Evolutionary conservation across 345 rosid species (phyloP), one percentile per base, ranked within the genome.

Genomic region (Trapa incisa): DNA sequence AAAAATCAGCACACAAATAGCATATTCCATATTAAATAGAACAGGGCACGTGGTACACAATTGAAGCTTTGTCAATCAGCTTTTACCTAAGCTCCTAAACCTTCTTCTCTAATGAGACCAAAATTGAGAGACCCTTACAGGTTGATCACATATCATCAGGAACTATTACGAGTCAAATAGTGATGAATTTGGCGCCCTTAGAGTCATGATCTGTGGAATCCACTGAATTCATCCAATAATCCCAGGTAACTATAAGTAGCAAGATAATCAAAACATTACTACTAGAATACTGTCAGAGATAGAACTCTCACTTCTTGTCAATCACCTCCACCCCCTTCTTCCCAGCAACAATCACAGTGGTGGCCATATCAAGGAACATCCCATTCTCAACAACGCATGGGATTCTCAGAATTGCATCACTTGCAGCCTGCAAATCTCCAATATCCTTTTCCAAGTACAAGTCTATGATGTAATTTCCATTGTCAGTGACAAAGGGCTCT

Each of bases 351-450:
- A 93, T 88, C 70, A 93, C 88, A 43, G 96, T 86, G 17, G 96
- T 85, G 37, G 95, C 98, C 98, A 93, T 93, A 66, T 76, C 96
- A 39, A 93, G 80, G 77, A 93, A 93, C 98, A 93, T 87, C 0
- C 97, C 97, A 69, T 93, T 96, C 77, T 93, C 97, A 61, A 93
- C 94, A 17, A 88, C 96, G 2, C 98, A 89, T 11, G 97, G 75
- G 17, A 93, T 72, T 78, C 96, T 77, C 76, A 86, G 64, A 65
- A 93, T 88, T 1, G 83, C 85, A 77, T 90, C 96, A 32, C 95
- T 83, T 0, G 85, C 94, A 14, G 52, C 82, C 65, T 75, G 71
- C 76, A 90, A 83, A 77, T 93, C 97, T 65, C 94, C 96, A 65
- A 93, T 82, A 17, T 87, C 94, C 47, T 78, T 84, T 75, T 88